Evolutionary conservation across 1,284 basidiomycete species (phyloP).

Genomic region (Cystobasidium pallidum): DNA sequence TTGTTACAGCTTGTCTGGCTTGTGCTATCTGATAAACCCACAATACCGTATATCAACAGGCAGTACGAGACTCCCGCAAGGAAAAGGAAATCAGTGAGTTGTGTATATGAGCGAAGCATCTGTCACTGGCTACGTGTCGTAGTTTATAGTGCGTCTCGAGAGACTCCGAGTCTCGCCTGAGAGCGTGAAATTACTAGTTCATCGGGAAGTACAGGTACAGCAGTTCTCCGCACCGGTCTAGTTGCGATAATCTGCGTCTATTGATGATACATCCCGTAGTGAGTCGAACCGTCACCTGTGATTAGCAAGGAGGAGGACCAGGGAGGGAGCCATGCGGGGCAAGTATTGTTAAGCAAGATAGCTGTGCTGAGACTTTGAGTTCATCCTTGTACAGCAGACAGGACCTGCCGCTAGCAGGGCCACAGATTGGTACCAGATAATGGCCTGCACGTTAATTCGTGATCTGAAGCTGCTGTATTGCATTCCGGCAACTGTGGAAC

Average conservation of each 20-base stretch:
- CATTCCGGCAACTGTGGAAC: too few species aligned
- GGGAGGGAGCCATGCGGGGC: not conserved
- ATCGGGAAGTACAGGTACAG: conserved; percentile 7
- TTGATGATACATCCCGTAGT: conserved; percentile 28
- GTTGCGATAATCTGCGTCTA: conserved; percentile 18
- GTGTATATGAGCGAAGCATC: too few species aligned
- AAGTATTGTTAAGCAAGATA: not conserved
- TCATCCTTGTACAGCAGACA: too few species aligned
- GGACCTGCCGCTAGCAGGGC: too few species aligned
- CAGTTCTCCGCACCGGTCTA: conserved; percentile 17
- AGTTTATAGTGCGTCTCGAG: too few species aligned
- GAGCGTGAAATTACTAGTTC: conserved; percentile 10
- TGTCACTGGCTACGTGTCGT: too few species aligned
- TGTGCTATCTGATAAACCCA: conserved; percentile 56
- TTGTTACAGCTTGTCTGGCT: conserved; percentile 56
- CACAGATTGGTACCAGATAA: too few species aligned
- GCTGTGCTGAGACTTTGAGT: not conserved
- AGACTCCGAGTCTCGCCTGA: conserved; percentile 21
- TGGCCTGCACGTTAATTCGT: too few species aligned
- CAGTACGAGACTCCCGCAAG: conserved; percentile 37
- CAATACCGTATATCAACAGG: conserved; percentile 23
- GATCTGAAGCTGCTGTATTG: too few species aligned
- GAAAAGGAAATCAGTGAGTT: conserved; percentile 21
- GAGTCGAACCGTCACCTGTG: conserved; percentile 24
- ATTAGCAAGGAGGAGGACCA: not conserved